Percentiles rank a stretch among this genome's conserved stretches.
These are phyloP conservation scores for Tulasnella sp. DNA, from an alignment of 768 basidiomycete species.

Conservation along the genomic window DNA sequence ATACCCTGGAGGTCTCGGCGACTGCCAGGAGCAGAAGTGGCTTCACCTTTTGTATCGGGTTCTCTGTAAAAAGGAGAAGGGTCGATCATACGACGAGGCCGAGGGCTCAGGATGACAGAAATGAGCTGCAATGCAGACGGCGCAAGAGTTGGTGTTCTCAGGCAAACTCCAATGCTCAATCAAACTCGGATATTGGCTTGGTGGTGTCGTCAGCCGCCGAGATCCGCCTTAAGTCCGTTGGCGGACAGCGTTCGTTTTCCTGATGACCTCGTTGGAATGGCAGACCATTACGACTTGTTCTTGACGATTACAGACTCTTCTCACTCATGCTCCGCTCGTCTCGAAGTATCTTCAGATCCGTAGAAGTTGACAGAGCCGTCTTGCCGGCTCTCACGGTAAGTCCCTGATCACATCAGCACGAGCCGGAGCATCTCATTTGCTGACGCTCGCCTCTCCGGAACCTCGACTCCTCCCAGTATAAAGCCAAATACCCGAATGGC, in stretches of 20 bases:
- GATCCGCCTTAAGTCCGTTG: too few species aligned
- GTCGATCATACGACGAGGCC: background rate
- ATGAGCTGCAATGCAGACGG: background rate
- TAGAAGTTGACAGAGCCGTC: background rate
- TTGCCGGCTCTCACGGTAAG: background rate
- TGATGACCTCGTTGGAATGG: background rate
- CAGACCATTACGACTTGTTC: background rate
- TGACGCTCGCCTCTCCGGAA: background rate
- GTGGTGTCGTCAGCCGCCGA: too few species aligned
- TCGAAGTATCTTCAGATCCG: background rate
- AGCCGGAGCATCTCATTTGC: background rate
- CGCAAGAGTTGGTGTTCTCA: background rate
- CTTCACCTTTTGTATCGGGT: background rate
- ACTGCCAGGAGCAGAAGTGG: slow-evolving; percentile 4
- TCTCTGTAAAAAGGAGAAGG: background rate
- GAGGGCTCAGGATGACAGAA: background rate
- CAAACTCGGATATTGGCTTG: too few species aligned
- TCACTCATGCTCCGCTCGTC: background rate
- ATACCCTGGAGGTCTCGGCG: too few species aligned
- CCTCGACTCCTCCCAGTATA: slow-evolving; percentile 2
- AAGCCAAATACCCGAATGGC: background rate
- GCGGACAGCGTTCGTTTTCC: background rate
- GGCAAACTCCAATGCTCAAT: background rate
- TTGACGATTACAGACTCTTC: background rate
- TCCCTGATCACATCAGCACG: background rate